Conservation (phyloP, 805 yeast genomes). For the Kodamaea neixiangensis region DNA sequence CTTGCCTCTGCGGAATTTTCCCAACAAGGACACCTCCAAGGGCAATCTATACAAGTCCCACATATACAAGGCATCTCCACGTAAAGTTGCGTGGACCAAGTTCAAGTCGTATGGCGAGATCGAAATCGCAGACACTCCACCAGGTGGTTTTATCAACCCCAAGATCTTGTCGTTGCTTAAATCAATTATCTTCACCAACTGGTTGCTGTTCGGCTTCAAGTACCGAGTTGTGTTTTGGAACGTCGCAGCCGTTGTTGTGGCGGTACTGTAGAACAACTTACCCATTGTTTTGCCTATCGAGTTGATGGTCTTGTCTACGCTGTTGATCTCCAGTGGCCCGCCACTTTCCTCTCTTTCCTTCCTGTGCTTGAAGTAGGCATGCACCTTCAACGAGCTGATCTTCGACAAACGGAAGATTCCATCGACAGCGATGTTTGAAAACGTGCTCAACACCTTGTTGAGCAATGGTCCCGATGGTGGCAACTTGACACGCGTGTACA, state of each 20-base stretch:
- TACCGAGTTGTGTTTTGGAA: conserved; percentile 23
- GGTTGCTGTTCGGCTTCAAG: conserved; percentile 33
- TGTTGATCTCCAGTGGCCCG: conserved; percentile 8
- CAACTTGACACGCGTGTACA: conserved; percentile 47
- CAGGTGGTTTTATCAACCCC: conserved; percentile 56
- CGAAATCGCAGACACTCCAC: conserved; percentile 60
- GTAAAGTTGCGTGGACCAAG: conserved; percentile 50
- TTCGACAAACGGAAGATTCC: conserved; percentile 51
- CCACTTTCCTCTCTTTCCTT: conserved; percentile 6
- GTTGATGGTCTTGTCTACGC: conserved; percentile 27
- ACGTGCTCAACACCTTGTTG: conserved; percentile 47
- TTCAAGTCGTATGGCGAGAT: conserved; percentile 63
- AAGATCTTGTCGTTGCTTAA: conserved; percentile 40
- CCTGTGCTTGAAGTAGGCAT: conserved; percentile 32
- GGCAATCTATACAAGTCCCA: conserved; percentile 64
- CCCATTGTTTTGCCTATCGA: conserved; percentile 35
- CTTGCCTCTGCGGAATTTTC: conserved; percentile 62
- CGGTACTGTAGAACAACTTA: conserved; percentile 36
- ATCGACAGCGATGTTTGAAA: conserved; percentile 57
- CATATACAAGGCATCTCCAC: conserved; percentile 64
- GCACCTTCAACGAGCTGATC: conserved; percentile 47
- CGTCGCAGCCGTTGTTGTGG: conserved; percentile 27
- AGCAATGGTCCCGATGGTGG: conserved; percentile 50
- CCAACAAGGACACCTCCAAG: conserved; percentile 52
- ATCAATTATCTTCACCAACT: conserved; percentile 49